Base-by-base conservation (phyloP, 306 rosid genomes). In the Vicia sativa region DNA sequence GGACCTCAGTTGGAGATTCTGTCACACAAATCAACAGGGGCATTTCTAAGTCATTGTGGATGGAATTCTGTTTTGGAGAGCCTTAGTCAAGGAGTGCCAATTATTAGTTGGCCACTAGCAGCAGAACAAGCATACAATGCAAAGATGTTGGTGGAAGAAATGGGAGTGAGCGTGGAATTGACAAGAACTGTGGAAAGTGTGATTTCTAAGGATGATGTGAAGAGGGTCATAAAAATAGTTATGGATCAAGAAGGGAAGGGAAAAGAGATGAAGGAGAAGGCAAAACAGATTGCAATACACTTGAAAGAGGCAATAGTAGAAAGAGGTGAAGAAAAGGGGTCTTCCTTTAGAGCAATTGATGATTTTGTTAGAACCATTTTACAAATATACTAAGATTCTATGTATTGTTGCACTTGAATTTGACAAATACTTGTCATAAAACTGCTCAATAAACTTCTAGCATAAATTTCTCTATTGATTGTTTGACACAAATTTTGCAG, bases 31-130 rank as follows among this genome's bases (percentile, higher is more conserved):
- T 71, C 89, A 7, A 74, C 79, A 0, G 87, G 92, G 1, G 95
- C 77, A 1, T 89, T 91, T 72, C 56, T 91, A 15, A 85, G 96
- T 55, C 96, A 91, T n/a, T 91, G 97, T 56, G 96, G 96, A 5
- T 89, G 96, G 96, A 91, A 89, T 46, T 91, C 96, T 4, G 80
- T 86, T 62, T 37, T 85, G 84, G 97, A 89, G 74, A 87, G 96
- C 31, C 80, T 91, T 8, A 71, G 89, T 65, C 18, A 74, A 11
- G 97, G 97, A 0, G 91, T 89, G n/a, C 95, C 96, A 0, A 70
- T 91, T 0, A 80, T 89, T 11, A 89, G 89, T 42, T 89, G 90
- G 96, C 92, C 97, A 14, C 59, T 92, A 13, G 97, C 82, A 5
- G 90, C 92, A 6, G 97, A 91, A 61, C 97, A 91, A 18, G 74